phyloP scores from a whole-genome alignment of 2,329 filamentous ascomycete genomes.

The Colletotrichum magnum region DNA sequence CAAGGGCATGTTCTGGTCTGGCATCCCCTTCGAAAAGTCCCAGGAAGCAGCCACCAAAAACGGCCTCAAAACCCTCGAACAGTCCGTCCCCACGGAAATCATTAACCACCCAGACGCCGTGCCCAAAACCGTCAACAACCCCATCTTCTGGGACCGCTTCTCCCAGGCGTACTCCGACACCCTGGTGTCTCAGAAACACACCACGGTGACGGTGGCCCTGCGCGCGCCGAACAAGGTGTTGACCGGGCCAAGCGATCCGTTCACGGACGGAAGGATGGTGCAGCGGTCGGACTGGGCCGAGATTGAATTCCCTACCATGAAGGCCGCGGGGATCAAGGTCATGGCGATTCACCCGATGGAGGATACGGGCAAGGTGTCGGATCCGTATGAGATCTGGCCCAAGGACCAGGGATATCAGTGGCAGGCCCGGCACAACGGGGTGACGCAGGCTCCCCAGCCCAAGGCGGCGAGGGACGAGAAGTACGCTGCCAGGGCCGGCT shows the following conservation, averaged over 20 bases:
- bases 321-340: not conserved
- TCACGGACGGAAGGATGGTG: not conserved
- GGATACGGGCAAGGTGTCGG: not conserved
- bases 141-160: not conserved
- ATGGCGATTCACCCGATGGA: not conserved
- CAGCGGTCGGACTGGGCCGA: not conserved
- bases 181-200: not conserved
- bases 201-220: not conserved
- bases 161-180: not conserved
- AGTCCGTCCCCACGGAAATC: not conserved
- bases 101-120: not conserved
- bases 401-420: not conserved
- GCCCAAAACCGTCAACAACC: not conserved
- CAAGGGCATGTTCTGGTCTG: not conserved
- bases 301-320: not conserved
- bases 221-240: not conserved
- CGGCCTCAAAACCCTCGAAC: not conserved
- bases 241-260: not conserved
- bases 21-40: not conserved
- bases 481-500: not conserved
- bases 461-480: not conserved
- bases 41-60: not conserved
- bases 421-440: not conserved
- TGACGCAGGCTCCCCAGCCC: not conserved
- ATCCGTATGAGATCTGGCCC: not conserved